Conservation (phyloP, 257 asterid species). For the Solanum commersonii region DNA sequence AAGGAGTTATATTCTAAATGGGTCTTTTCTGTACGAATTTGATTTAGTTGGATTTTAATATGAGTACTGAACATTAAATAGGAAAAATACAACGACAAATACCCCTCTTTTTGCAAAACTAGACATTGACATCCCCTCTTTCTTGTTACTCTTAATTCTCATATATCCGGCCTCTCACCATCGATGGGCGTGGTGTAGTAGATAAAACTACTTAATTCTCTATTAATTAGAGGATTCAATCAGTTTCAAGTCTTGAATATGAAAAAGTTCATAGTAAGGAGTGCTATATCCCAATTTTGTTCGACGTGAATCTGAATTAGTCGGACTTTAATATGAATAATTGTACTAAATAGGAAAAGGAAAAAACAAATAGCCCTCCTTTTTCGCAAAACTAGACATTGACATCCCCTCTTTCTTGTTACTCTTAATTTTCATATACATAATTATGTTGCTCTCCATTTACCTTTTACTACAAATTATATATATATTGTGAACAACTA, state of each 20-base stretch:
- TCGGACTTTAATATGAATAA: neutral
- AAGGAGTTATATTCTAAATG: neutral
- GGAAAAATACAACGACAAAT: neutral
- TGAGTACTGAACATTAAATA: neutral
- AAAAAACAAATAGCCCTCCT: neutral
- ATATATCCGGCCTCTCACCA: neutral
- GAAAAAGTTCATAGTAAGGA: neutral
- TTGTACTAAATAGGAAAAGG: neutral
- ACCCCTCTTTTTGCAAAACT: neutral
- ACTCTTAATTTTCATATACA: neutral
- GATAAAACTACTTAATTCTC: neutral
- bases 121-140: neutral
- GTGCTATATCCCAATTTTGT: accelerated
- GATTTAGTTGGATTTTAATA: neutral
- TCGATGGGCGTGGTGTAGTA: neutral
- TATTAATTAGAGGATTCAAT: neutral
- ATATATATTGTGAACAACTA: neutral
- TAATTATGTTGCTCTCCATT: neutral
- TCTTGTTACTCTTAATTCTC: neutral
- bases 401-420: neutral
- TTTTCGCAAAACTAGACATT: neutral
- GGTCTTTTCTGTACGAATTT: neutral
- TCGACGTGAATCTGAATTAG: accelerated
- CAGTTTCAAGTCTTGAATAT: neutral
- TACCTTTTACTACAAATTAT: neutral